Conservation (phyloP, 2,329 filamentous ascomycete genomes). For the Esteya vermicola region DNA sequence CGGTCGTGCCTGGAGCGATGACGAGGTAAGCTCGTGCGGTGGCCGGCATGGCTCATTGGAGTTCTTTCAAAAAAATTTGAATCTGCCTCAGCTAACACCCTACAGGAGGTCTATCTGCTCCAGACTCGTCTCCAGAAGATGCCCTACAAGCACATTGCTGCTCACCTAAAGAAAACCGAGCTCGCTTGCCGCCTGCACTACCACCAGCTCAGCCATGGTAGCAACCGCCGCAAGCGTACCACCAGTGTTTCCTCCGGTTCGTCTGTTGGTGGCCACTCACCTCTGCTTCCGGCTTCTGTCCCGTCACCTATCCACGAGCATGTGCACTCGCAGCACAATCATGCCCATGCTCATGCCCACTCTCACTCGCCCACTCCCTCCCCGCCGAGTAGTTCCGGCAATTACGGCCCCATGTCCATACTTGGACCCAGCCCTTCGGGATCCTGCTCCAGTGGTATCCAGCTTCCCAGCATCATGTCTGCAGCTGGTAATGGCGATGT, state of each 20-base stretch:
- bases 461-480: slow-evolving; percentile 37
- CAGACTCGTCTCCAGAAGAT: slow-evolving; percentile 77
- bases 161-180: slow-evolving; percentile 76
- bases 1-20: slow-evolving; percentile 72
- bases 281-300: slow-evolving; percentile 30
- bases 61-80: background rate
- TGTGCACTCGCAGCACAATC: no score
- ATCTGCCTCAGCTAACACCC: slow-evolving; percentile 32
- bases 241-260: slow-evolving; percentile 54
- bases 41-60: background rate
- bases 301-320: slow-evolving; percentile 36
- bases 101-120: slow-evolving; percentile 69
- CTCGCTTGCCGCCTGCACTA: slow-evolving; percentile 77
- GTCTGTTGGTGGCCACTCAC: slow-evolving; percentile 36
- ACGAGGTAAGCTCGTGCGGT: slow-evolving; percentile 50
- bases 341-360: no score
- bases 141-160: slow-evolving; percentile 82
- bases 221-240: slow-evolving; percentile 64
- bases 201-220: slow-evolving; percentile 72
- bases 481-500: slow-evolving; percentile 19
- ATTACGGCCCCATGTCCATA: slow-evolving; percentile 27
- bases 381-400: slow-evolving; percentile 28
- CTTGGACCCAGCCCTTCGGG: no score
- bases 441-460: slow-evolving; percentile 29
- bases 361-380: slow-evolving; percentile 28